Percentiles rank a stretch among this genome's conserved stretches.
These are phyloP conservation scores for Colletotrichum falcatum DNA, from an alignment of 2,329 filamentous ascomycete species.

Conservation along the genomic window DNA sequence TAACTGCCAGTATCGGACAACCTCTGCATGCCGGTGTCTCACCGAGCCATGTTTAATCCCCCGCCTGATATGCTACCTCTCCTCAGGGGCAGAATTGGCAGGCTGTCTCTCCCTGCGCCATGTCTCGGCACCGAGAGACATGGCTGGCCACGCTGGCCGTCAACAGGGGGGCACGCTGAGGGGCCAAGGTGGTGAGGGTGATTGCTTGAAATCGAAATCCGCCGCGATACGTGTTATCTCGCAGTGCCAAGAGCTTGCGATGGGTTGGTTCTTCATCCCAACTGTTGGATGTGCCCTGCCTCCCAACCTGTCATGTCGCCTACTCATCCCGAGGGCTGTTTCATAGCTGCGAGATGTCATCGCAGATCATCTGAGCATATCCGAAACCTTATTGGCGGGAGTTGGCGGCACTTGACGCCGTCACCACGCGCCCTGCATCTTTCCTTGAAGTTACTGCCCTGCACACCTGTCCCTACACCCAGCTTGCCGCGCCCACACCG, in stretches of 20 bases:
- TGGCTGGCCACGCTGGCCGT: not conserved
- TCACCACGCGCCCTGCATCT: not conserved
- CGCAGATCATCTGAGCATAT: not conserved
- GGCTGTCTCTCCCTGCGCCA: slow-evolving; percentile 17
- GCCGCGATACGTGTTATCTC: not conserved
- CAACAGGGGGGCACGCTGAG: not conserved
- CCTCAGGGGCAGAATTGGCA: slow-evolving; percentile 1
- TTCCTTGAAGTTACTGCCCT: not conserved
- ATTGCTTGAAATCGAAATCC: not conserved
- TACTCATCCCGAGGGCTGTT: not conserved
- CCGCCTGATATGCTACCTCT: slow-evolving; percentile 2
- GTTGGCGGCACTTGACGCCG: not conserved
- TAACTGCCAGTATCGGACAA: not conserved
- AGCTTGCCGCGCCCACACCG: too few relatives aligned
- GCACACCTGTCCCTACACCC: not conserved
- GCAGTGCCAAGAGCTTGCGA: too few relatives aligned
- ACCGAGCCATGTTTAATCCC: not conserved
- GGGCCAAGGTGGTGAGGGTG: not conserved
- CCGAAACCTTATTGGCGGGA: not conserved
- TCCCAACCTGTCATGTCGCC: not conserved
- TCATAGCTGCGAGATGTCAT: not conserved
- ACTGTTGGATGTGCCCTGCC: not conserved
- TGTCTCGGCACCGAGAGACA: slow-evolving; percentile 18
- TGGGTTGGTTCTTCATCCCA: not conserved
- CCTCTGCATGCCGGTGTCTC: slow-evolving; percentile 8